Conservation (phyloP, 73 alveolate genomes). For the Paramecium sexaurelia region DNA sequence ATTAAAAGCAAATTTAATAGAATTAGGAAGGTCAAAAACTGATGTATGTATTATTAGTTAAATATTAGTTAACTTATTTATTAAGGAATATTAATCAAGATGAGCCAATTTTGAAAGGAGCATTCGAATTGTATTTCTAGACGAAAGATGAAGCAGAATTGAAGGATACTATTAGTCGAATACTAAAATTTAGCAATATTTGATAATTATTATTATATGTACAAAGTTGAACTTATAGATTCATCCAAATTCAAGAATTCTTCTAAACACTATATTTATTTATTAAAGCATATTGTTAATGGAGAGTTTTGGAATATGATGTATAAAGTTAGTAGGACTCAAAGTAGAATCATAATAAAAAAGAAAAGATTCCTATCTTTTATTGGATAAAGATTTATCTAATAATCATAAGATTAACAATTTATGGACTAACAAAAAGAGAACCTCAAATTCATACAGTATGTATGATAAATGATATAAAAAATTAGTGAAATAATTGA, state of each 20-base stretch:
- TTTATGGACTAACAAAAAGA: slow-evolving; percentile 30
- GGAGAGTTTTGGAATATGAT: not conserved
- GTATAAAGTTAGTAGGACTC: not conserved
- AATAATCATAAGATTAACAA: slow-evolving; percentile 9
- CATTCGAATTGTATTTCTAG: slow-evolving; percentile 40
- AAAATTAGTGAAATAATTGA: slow-evolving; percentile 25
- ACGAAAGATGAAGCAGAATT: slow-evolving; percentile 40
- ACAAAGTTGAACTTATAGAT: slow-evolving; percentile 45
- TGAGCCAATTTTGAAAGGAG: slow-evolving; percentile 58
- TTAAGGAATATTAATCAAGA: not conserved
- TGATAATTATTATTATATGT: not conserved
- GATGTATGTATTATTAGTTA: not conserved
- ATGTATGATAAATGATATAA: slow-evolving; percentile 59
- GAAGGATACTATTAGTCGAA: slow-evolving; percentile 31
- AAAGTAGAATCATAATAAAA: not conserved
- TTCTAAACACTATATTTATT: not conserved
- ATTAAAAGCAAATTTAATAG: not conserved
- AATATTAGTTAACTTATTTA: slow-evolving; percentile 10
- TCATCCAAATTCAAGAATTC: slow-evolving; percentile 21
- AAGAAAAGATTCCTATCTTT: not conserved
- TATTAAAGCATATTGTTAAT: not conserved
- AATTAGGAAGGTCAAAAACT: not conserved
- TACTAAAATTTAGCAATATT: slow-evolving; percentile 32
- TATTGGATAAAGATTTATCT: slow-evolving; percentile 6
- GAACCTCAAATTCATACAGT: slow-evolving; percentile 59